A percentile compares a stretch with the other conserved stretches of the same genome.
These are phyloP conservation scores for Ophiocordyceps camponoti-leonardi DNA, from an alignment of 2,329 filamentous ascomycete genomes.

Conservation along the genomic window DNA sequence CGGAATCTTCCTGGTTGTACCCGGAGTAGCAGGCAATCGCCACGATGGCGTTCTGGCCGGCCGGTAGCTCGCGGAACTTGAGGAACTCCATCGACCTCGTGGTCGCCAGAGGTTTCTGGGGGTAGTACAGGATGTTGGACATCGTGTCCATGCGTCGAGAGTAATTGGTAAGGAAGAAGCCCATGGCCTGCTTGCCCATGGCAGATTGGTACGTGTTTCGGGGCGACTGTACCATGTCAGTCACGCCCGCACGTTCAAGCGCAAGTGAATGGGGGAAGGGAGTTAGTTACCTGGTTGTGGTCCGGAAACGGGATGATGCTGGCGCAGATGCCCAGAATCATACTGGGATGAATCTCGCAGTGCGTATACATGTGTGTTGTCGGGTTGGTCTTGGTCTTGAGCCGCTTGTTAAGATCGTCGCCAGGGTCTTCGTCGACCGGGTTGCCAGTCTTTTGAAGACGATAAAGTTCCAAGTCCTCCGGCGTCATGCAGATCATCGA, in stretches of 20 bases:
- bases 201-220: constrained; percentile 98
- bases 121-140: constrained; percentile 98
- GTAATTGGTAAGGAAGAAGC: constrained; percentile 95
- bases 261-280: not conserved
- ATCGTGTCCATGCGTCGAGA: constrained; percentile 97
- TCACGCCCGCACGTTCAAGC: not conserved
- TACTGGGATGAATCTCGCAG: constrained; percentile 97
- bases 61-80: constrained; percentile 92
- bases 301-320: constrained; percentile 99
- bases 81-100: constrained; percentile 97
- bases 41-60: constrained; percentile 95
- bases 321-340: constrained; percentile 96
- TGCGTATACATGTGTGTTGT: constrained; percentile 89
- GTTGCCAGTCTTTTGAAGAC: constrained; percentile 50
- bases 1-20: constrained; percentile 99
- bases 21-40: constrained; percentile 95
- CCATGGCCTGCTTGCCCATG: constrained; percentile 99
- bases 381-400: constrained; percentile 77
- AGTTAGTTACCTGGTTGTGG: constrained; percentile 64
- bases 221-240: constrained; percentile 46
- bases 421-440: constrained; percentile 41
- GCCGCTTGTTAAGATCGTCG: constrained; percentile 62
- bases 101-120: constrained; percentile 90
- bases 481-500: constrained; percentile 99
- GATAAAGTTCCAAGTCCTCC: constrained; percentile 72